Percentiles rank a stretch among this genome's conserved stretches.
Evolutionary conservation across 768 basidiomycete genomes (phyloP).

Genomic region (Serendipita sp.): DNA sequence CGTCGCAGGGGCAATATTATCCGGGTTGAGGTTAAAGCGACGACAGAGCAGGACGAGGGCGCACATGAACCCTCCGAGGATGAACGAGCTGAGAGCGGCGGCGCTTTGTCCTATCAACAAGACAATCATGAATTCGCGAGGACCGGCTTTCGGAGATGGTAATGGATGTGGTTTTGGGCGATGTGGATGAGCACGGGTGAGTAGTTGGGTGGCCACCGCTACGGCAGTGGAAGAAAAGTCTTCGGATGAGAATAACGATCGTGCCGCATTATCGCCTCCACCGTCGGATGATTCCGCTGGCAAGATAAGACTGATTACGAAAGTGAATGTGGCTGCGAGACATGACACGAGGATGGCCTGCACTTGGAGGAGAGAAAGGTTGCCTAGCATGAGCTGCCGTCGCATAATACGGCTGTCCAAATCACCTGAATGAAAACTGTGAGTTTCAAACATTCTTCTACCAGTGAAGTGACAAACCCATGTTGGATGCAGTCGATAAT

Average conservation of each 20-base stretch:
- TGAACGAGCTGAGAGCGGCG: conserved; percentile 54
- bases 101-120: conserved; percentile 66
- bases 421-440: conserved; percentile 31
- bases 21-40: conserved; percentile 65
- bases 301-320: conserved; percentile 43
- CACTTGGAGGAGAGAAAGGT: conserved; percentile 75
- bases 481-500: conserved; percentile 54
- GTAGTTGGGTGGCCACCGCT: background rate
- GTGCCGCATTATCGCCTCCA: background rate
- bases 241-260: background rate
- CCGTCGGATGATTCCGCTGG: conserved; percentile 17
- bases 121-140: conserved; percentile 54
- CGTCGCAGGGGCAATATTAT: conserved; percentile 90
- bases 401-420: conserved; percentile 57
- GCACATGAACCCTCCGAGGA: conserved; percentile 91
- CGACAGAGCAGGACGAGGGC: conserved; percentile 63
- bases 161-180: conserved; percentile 8
- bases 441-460: background rate
- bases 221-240: background rate
- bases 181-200: background rate
- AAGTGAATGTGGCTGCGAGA: conserved; percentile 62
- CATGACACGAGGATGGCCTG: conserved; percentile 84
- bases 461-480: background rate
- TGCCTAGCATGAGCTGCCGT: conserved; percentile 56
- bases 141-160: conserved; percentile 8